Evolutionary conservation across 345 rosid genomes (phyloP), one percentile per base, ranked within the genome.

Genomic region (Noccaea bulbosa): DNA sequence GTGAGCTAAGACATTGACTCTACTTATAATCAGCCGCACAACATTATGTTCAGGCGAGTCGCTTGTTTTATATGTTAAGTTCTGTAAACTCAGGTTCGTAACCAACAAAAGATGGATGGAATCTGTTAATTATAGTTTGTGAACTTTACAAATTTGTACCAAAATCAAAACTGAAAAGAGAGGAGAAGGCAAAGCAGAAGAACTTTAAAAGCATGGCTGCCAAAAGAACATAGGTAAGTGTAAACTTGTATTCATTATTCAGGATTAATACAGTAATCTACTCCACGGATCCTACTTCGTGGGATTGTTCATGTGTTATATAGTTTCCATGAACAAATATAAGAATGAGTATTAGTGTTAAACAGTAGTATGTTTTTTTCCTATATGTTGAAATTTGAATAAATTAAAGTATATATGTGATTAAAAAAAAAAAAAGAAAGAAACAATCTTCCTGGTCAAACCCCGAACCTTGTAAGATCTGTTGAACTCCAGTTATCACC

Each of bases 381-480:
- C 54, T 12, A 58, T 73, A 9, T 73, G 5, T 12, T n/a, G n/a
- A n/a, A n/a, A n/a, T n/a, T n/a, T 24, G 4, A 53, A 61, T 43
- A 48, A 65, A 67, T 14, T 20, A 5, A 45, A 55, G 65, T 63
- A 61, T 63, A 61, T 69, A 38, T 46, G 16, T 51, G 38, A 62
- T 45, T 47, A 6, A 11, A 74, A 51, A 5, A n/a, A 39, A 6
- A 11, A 67, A 60, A 3, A 14, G 4, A 38, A 48, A 70, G 7
- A 47, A 51, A 48, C 15, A 11, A 66, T 37, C 38, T 11, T 62
- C 58, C 4, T 54, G 39, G 60, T 75, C 70, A 73, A 69, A 84
- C 38, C 73, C 84, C 85, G 50, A 82, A 83, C 30, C 76, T 84
- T 0, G 87, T 70, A 46, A 84, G 81, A 80, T 91, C 93, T 14